A percentile compares a stretch with the other conserved stretches of the same genome.
phyloP scores from a whole-genome alignment of 495 filamentous ascomycete species.

The Penicillium silybi region DNA sequence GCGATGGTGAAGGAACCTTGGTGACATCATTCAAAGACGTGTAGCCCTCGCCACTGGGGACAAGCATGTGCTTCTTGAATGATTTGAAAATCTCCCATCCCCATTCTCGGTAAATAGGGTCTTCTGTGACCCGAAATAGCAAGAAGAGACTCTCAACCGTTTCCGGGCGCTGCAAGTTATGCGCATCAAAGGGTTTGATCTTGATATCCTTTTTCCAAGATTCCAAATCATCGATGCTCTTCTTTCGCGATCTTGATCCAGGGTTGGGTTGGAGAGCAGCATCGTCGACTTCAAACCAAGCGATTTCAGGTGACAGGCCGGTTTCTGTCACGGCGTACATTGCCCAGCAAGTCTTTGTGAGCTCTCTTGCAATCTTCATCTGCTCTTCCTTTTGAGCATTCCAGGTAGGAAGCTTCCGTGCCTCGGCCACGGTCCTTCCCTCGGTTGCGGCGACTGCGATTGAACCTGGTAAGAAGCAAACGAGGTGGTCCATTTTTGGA shows the following conservation, averaged over 20 bases:
- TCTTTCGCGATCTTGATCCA: not conserved
- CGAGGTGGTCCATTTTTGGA: conserved; percentile 92
- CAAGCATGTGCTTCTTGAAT: conserved; percentile 67
- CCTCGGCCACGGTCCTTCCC: conserved; percentile 61
- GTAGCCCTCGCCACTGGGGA: conserved; percentile 55
- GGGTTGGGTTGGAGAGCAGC: conserved; percentile 14
- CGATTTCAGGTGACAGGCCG: conserved; percentile 77
- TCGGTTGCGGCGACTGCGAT: conserved; percentile 75
- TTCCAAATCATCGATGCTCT: conserved; percentile 2
- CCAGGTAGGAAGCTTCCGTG: conserved; percentile 60
- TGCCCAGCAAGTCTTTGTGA: conserved; percentile 85
- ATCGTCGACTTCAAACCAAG: conserved; percentile 66
- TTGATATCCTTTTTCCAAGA: conserved; percentile 49
- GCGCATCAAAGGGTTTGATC: conserved; percentile 61
- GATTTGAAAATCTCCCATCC: conserved; percentile 87
- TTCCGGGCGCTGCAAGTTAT: conserved; percentile 83
- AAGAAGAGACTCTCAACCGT: conserved; percentile 84
- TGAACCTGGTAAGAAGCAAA: conserved; percentile 87
- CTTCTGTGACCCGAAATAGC: conserved; percentile 86
- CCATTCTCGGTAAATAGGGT: conserved; percentile 75
- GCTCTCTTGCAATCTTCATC: conserved; percentile 69
- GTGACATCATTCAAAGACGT: conserved; percentile 9
- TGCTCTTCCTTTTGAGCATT: conserved; percentile 65
- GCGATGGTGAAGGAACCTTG: conserved; percentile 14
- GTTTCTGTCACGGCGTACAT: conserved; percentile 82